Conservation (phyloP, 2,329 filamentous ascomycete species). For the Paramyrothecium sp. region DNA sequence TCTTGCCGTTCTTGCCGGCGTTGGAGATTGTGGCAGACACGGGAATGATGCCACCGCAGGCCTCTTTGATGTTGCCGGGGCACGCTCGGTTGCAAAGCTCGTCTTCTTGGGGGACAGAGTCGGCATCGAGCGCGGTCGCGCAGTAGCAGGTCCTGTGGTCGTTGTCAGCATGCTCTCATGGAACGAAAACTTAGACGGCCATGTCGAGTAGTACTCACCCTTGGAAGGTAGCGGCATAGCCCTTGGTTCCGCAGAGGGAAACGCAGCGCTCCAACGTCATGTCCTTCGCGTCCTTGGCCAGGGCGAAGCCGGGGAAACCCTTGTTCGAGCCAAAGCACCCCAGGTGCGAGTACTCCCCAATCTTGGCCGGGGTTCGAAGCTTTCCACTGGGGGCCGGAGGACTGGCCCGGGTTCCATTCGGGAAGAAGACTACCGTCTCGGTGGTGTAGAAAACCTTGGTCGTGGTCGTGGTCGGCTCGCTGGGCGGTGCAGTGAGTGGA, state of each 20-base stretch:
- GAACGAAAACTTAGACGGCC: no score
- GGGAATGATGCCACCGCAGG: conserved; percentile 38
- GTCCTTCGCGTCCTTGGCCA: conserved; percentile 20
- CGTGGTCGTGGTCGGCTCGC: conserved; percentile 4
- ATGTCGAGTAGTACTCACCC: conserved; percentile 6
- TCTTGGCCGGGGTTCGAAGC: conserved; percentile 26
- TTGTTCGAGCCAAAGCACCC: conserved; percentile 41
- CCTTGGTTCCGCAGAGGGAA: conserved; percentile 28
- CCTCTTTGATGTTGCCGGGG: conserved; percentile 35
- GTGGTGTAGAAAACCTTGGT: conserved; percentile 3
- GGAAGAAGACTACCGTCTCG: background rate
- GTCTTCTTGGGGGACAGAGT: conserved; percentile 31
- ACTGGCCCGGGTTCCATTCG: background rate
- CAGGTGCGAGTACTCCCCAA: conserved; percentile 31
- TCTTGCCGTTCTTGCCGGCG: conserved; percentile 4
- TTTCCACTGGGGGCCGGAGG: conserved; percentile 6
- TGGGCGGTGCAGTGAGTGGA: background rate
- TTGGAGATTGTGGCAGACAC: background rate
- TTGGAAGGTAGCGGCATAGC: conserved; percentile 38
- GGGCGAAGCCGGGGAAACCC: conserved; percentile 32
- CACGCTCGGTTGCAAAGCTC: conserved; percentile 37
- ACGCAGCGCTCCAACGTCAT: conserved; percentile 42
- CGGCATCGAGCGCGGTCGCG: conserved; percentile 35
- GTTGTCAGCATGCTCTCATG: background rate
- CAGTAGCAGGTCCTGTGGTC: conserved; percentile 42